Base-by-base conservation (phyloP, 2,329 filamentous ascomycete species). In the Talaromyces sp. region DNA sequence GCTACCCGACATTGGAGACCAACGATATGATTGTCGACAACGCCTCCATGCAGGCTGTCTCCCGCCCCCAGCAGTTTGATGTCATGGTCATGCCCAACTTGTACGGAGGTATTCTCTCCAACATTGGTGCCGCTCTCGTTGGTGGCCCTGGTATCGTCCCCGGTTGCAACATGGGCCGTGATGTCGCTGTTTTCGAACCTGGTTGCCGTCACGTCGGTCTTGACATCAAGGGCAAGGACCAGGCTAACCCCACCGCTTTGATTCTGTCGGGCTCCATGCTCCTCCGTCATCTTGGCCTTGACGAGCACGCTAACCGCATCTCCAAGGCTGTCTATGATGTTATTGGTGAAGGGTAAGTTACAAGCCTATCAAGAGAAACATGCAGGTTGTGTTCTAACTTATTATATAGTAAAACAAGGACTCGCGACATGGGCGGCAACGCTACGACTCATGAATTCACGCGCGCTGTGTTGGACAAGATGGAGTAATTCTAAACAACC, bases 21-120 rank as follows among this genome's bases (percentile, higher is more conserved):
- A 96, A 96, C 84, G 95, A 99, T 82, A 97, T 99, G 93, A 99
- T 99, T 79, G 95, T 99, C 80, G 95, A 99, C 83, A 99, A 99
- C 81, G 95, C 95, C 73, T 96, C 91, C 74, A 99, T 99, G 95
- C 95, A 99, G 84, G 96, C 92, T 76, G 95, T 99, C 70, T 93
- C 91, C 69, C 86, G 87, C 69, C 95, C 95, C 65, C 95, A 98
- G 82, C 95, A 99, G 81, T 99, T 99, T 77, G 95, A 99, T 78
- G 95, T 99, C 72, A 91, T 99, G 89, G 95, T 99, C 78, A 98
- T 98, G 93, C 95, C 95, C 73, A 99, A 99, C 85, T 83, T 98
- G 75, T 98, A 98, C 86, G 93, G 93, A 79, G 93, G 93, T 77
- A 99, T 99, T 73, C 85, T 99, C 68, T 98, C 95, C 83, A 99